Percentiles rank a stretch among this genome's conserved stretches.
These are phyloP conservation scores for Nakaseomyces uthaithaninus DNA, from an alignment of 1,139 yeast genomes.

Conservation along the genomic window DNA sequence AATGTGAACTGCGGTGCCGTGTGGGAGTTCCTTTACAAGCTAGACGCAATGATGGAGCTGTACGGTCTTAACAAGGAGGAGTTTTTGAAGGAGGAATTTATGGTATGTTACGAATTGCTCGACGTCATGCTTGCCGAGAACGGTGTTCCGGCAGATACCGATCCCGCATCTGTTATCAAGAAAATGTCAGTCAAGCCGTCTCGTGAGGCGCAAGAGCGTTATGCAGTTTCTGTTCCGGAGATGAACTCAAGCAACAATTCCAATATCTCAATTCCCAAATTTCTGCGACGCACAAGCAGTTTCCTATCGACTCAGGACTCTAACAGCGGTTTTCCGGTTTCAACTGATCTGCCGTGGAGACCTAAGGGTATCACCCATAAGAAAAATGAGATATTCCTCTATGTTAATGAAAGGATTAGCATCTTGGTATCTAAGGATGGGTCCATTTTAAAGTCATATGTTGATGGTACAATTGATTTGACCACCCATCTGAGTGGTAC, in stretches of 20 bases:
- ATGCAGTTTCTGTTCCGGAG: constrained; percentile 1
- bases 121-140: constrained; percentile 65
- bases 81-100: constrained; percentile 49
- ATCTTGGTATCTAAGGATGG: constrained; percentile 56
- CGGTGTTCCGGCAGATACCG: constrained; percentile 76
- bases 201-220: constrained; percentile 9
- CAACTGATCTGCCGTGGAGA: constrained; percentile 57
- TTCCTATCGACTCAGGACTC: constrained; percentile 2
- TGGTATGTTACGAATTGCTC: constrained; percentile 61
- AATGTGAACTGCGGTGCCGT: constrained; percentile 79
- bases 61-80: constrained; percentile 24
- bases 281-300: constrained; percentile 7
- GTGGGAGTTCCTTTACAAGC: constrained; percentile 66
- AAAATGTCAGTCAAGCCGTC: constrained; percentile 24
- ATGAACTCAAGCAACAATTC: neutral
- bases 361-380: constrained; percentile 64
- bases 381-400: constrained; percentile 71
- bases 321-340: constrained; percentile 10
- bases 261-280: constrained; percentile 5
- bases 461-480: constrained; percentile 69
- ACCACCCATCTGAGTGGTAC: constrained; percentile 69
- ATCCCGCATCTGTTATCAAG: constrained; percentile 38
- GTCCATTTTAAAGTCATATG: constrained; percentile 58
- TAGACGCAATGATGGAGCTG: constrained; percentile 30
- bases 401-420: constrained; percentile 68